Conservation (phyloP, 805 yeast genomes). For the Blastobotrys muscicola region DNA sequence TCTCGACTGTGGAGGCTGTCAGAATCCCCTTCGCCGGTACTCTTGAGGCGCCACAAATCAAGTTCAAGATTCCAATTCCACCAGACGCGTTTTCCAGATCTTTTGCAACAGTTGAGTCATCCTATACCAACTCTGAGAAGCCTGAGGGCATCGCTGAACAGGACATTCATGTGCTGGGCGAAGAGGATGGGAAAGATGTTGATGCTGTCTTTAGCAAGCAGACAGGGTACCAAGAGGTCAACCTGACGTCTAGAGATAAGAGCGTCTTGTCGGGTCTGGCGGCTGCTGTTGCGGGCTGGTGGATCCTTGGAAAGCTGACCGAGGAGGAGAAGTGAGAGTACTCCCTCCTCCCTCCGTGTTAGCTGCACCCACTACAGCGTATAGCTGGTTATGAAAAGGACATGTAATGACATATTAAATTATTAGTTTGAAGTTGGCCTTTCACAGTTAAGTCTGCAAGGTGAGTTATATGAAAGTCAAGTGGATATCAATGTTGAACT, state of each 20-base stretch:
- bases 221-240: conserved; percentile 5
- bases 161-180: conserved; percentile 15
- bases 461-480: too few species aligned
- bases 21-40: not conserved
- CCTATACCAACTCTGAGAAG: conserved; percentile 7
- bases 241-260: conserved; percentile 25
- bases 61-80: conserved; percentile 25
- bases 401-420: too few species aligned
- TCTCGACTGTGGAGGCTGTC: not conserved
- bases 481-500: too few species aligned
- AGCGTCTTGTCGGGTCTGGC: conserved; percentile 24
- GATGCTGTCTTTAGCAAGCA: conserved; percentile 12
- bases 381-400: too few species aligned
- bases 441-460: too few species aligned
- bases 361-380: too few species aligned
- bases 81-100: conserved; percentile 17
- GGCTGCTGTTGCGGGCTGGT: conserved; percentile 29
- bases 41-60: conserved; percentile 11
- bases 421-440: too few species aligned
- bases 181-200: conserved; percentile 8
- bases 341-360: too few species aligned
- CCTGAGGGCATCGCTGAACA: conserved; percentile 13
- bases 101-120: conserved; percentile 4
- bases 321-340: not conserved
- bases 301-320: conserved; percentile 21